Evolutionary conservation across 2,329 filamentous ascomycete genomes (phyloP), one percentile per base, ranked within the genome.

Genomic region (Claviceps cyperi): DNA sequence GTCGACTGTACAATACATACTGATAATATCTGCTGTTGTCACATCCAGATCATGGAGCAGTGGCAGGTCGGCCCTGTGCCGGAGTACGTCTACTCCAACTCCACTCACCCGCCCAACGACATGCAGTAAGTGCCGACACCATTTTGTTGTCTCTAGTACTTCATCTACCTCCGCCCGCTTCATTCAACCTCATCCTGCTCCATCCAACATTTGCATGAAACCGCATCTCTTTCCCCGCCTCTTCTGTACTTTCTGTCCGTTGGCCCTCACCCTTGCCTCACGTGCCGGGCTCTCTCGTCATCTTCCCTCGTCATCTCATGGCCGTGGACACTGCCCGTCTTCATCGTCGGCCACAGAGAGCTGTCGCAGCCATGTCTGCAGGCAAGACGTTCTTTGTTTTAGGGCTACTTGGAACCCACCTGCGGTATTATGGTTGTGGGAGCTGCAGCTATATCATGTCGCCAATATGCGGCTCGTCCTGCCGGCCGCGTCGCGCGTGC

Each of bases 1-100:
- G 50, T 54, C 57, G 58, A 5, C 6, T 17, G 32, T 37, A 37
- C 19, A 45, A 54, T 32, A 32, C 28, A 64, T 51, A 54, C 58
- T 59, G 57, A 57, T 51, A 50, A 47, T 55, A 51, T 51, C 52
- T 47, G 51, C 47, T 53, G 50, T 53, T 51, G 53, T 53, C 54
- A 54, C 55, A 54, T 54, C 53, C 61, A 77, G 74, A 73, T 66
- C 67, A 78, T 78, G 75, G 73, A 78, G 69, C 74, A 77, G 67
- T 78, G 75, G 75, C 73, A 77, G 66, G 73, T 78, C 64, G 74
- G 75, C 67, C 74, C 75, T 58, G 70, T 78, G 66, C 75, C 75
- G 68, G 74, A 77, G 66, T 76, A 77, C 68, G 70, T 77, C 59
- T 77, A 75, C 67, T 66, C 71, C 63, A 74, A 71, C 66, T 68